These are phyloP conservation scores for Termitomyces sp. DNA, from an alignment of 768 basidiomycete species.

Conservation along the genomic window DNA sequence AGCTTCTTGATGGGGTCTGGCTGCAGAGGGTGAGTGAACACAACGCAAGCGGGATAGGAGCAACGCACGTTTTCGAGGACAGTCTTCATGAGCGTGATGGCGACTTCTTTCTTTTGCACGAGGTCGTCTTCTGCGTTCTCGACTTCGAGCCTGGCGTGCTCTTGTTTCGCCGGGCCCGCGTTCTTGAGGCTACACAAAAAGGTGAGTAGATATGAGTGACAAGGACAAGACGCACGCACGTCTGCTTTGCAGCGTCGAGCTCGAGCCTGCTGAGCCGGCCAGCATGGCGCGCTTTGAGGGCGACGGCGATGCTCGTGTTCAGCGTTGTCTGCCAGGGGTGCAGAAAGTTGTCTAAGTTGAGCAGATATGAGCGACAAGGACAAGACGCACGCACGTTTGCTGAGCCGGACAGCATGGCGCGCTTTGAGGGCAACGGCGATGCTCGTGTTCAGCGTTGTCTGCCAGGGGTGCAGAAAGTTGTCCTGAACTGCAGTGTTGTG, in stretches of 20 bases:
- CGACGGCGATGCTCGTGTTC: no score
- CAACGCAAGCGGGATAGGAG: no score
- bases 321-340: no score
- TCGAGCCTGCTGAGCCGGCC: constrained; percentile 82
- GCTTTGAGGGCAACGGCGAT: constrained; percentile 93
- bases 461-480: constrained; percentile 79
- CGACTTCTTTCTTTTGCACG: constrained; percentile 96
- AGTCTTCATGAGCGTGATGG: constrained; percentile 96
- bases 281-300: no score
- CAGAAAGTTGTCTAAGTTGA: no score
- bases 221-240: constrained; percentile 38
- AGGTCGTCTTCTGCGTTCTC: constrained; percentile 95
- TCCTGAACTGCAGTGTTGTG: constrained; percentile 71
- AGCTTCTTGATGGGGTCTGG: constrained; percentile 96
- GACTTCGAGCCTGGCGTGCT: constrained; percentile 87
- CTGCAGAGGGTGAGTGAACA: constrained; percentile 38
- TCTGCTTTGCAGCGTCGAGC: constrained; percentile 86
- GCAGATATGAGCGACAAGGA: no score
- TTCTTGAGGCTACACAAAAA: constrained; percentile 71
- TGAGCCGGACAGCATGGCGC: constrained; percentile 71
- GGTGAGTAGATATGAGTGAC: no score
- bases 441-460: constrained; percentile 76
- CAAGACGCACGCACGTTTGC: no score
- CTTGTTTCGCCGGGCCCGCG: constrained; percentile 70
- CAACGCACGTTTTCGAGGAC: constrained; percentile 89